Conservation (phyloP, 768 basidiomycete species). For the Xerocomus spinulosus region DNA sequence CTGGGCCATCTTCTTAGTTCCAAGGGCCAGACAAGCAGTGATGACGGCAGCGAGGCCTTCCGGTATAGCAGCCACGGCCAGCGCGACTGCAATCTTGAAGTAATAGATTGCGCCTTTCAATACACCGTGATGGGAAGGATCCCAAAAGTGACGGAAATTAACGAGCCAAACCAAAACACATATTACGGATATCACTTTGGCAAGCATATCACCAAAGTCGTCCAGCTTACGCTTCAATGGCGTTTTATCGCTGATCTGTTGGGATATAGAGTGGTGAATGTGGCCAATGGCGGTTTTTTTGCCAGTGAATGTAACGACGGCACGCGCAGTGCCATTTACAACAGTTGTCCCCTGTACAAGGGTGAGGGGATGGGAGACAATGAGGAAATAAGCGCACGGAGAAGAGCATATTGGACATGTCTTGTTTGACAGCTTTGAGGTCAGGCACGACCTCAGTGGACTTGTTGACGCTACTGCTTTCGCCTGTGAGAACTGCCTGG, state of each 20-base stretch:
- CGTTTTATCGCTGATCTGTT: conserved; percentile 93
- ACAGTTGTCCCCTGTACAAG: conserved; percentile 81
- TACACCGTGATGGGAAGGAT: conserved; percentile 86
- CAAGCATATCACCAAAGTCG: conserved; percentile 96
- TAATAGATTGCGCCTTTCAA: conserved; percentile 97
- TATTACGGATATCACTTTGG: conserved; percentile 96
- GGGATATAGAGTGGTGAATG: conserved; percentile 94
- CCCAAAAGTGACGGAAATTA: conserved; percentile 94
- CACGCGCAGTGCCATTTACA: conserved; percentile 86
- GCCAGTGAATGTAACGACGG: conserved; percentile 86
- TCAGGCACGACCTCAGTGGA: conserved; percentile 64
- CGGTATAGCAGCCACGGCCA: conserved; percentile 98
- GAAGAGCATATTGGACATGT: conserved; percentile 97
- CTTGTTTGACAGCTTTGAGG: conserved; percentile 85
- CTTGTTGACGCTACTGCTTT: conserved; percentile 88
- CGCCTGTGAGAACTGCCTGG: conserved; percentile 95
- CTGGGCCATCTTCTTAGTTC: conserved; percentile 99
- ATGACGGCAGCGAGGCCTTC: conserved; percentile 98
- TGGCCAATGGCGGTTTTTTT: conserved; percentile 88
- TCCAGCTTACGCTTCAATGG: conserved; percentile 96
- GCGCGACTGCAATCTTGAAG: conserved; percentile 97
- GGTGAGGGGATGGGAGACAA: conserved; percentile 2
- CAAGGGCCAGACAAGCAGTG: conserved; percentile 92
- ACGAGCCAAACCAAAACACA: conserved; percentile 98
- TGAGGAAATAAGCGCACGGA: conserved; percentile 46